Evolutionary conservation across 352 stramenopile species (phyloP).

Genomic region (Phytophthora pluvialis): DNA sequence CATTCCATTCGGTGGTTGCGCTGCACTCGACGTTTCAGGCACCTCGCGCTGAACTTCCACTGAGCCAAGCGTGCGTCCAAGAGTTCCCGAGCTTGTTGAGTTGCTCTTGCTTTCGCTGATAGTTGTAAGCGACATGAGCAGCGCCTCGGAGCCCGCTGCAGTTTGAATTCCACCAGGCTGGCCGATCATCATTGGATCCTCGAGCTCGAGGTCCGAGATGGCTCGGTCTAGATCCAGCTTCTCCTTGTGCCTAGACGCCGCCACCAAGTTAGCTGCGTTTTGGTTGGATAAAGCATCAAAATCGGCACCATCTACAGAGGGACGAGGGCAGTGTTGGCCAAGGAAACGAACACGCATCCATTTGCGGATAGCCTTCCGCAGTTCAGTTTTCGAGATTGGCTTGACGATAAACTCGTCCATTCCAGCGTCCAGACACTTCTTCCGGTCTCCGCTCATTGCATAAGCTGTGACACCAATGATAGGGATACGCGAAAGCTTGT

Average conservation of each 20-base stretch:
- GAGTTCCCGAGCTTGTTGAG: slow-evolving; percentile 50
- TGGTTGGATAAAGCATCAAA: slow-evolving; percentile 37
- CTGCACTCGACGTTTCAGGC: slow-evolving; percentile 24
- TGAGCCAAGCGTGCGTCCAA: slow-evolving; percentile 36
- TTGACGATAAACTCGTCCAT: slow-evolving; percentile 92
- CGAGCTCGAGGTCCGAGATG: slow-evolving; percentile 85
- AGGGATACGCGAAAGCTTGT: slow-evolving; percentile 73
- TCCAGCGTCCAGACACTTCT: slow-evolving; percentile 82
- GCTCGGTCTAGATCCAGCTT: slow-evolving; percentile 77
- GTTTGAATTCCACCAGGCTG: slow-evolving; percentile 49
- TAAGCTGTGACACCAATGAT: slow-evolving; percentile 88
- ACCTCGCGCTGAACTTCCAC: slow-evolving; percentile 19
- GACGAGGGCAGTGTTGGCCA: slow-evolving; percentile 46
- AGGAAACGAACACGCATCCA: slow-evolving; percentile 84
- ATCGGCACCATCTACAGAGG: slow-evolving; percentile 18
- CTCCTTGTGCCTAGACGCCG: slow-evolving; percentile 77
- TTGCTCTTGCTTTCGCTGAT: slow-evolving; percentile 64
- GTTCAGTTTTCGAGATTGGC: slow-evolving; percentile 72
- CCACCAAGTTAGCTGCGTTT: slow-evolving; percentile 63
- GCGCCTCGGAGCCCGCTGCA: slow-evolving; percentile 44
- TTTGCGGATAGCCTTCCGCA: slow-evolving; percentile 74
- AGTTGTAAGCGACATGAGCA: slow-evolving; percentile 58
- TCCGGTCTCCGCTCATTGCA: slow-evolving; percentile 83
- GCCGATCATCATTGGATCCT: slow-evolving; percentile 88
- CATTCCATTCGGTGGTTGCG: slow-evolving; percentile 15